Evolutionary conservation across 2,329 filamentous ascomycete genomes (phyloP).

Genomic region (Nothopassalora personata): DNA sequence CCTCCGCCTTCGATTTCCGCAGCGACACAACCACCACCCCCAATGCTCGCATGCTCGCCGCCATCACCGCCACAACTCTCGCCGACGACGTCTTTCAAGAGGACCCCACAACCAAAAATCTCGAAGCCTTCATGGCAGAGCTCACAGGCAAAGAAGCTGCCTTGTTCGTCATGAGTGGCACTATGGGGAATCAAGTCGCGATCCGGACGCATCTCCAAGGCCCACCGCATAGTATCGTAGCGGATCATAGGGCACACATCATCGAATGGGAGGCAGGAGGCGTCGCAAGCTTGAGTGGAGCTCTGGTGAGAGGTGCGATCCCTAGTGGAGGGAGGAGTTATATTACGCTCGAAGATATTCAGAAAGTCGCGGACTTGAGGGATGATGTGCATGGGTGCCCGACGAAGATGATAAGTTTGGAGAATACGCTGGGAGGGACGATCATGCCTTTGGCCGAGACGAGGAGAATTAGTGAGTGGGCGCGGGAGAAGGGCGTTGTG

Average conservation of each 20-base stretch:
- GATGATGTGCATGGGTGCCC: slow-evolving; percentile 74
- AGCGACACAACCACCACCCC: slow-evolving; percentile 69
- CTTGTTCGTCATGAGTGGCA: slow-evolving; percentile 80
- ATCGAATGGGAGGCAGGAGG: slow-evolving; percentile 64
- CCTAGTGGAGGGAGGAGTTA: slow-evolving; percentile 63
- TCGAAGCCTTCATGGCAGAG: slow-evolving; percentile 68
- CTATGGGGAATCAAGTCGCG: slow-evolving; percentile 85
- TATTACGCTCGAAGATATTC: slow-evolving; percentile 70
- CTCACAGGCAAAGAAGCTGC: slow-evolving; percentile 71
- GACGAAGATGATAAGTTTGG: slow-evolving; percentile 73
- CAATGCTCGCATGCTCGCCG: slow-evolving; percentile 72
- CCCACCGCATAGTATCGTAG: slow-evolving; percentile 75
- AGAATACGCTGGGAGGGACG: slow-evolving; percentile 78
- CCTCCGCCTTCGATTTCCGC: slow-evolving; percentile 53
- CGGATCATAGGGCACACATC: slow-evolving; percentile 75
- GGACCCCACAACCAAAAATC: slow-evolving; percentile 68
- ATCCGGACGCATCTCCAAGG: slow-evolving; percentile 71
- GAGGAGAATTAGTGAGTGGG: slow-evolving; percentile 64
- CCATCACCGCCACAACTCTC: slow-evolving; percentile 68
- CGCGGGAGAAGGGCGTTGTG: slow-evolving; percentile 54
- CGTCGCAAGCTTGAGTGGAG: slow-evolving; percentile 65
- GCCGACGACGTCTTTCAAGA: slow-evolving; percentile 80
- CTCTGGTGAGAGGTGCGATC: slow-evolving; percentile 60
- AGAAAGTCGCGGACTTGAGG: slow-evolving; percentile 58
- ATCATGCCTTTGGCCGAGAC: slow-evolving; percentile 72